phyloP scores from a whole-genome alignment of 345 rosid species.

The Anastatica hierochuntica region DNA sequence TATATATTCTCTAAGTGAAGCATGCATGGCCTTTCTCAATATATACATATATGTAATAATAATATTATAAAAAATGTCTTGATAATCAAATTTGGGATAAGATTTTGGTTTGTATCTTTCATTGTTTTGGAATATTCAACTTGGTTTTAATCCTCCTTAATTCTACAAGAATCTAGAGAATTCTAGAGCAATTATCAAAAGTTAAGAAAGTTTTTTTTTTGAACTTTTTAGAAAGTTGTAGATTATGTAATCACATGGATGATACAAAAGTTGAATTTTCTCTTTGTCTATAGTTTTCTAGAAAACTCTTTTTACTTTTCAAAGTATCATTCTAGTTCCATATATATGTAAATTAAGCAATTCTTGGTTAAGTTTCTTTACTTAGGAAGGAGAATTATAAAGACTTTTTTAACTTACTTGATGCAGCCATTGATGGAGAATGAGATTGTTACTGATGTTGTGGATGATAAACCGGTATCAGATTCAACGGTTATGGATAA shows the following conservation, averaged over 20 bases:
- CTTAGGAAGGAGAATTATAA: neutral
- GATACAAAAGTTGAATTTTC: too few relatives aligned
- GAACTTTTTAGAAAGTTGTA: neutral
- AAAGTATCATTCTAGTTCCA: neutral
- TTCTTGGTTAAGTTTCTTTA: neutral
- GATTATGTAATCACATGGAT: neutral
- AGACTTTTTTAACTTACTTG: constrained; percentile 1
- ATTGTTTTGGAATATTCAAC: too few relatives aligned
- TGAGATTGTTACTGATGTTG: constrained; percentile 12
- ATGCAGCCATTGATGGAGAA: constrained; percentile 24
- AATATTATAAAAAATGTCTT: too few relatives aligned
- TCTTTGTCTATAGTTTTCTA: too few relatives aligned
- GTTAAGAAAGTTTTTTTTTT: neutral
- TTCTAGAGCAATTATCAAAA: neutral
- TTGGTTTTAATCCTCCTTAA: too few relatives aligned
- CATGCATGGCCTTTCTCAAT: too few relatives aligned
- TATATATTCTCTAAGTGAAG: too few relatives aligned
- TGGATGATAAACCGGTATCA: neutral
- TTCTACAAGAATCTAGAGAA: neutral
- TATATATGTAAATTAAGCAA: neutral
- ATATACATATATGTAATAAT: too few relatives aligned
- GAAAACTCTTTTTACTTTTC: neutral
- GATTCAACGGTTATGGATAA: neutral
- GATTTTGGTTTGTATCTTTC: too few relatives aligned
- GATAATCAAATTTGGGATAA: neutral